Evolutionary conservation across 2,329 filamentous ascomycete genomes (phyloP), one percentile per base, ranked within the genome.

Genomic region (Beauveria asiatica): DNA sequence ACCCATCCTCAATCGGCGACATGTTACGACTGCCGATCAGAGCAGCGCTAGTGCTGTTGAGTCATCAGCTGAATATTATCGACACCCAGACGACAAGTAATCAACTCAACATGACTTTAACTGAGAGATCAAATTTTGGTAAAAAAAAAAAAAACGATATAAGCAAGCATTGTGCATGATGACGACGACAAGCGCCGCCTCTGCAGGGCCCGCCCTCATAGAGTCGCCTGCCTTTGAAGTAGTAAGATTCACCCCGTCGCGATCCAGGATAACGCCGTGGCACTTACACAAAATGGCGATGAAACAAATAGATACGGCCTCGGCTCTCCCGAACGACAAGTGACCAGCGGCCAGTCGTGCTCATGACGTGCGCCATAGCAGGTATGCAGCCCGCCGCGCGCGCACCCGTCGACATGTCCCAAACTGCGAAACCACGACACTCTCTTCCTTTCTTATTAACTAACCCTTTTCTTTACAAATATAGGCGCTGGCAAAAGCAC

Each of bases 281-380:
- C 33, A 56, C 45, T 56, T 21, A 60, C 52, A 33, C 30, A 17
- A 17, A 13, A 2, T 10, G 39, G 2, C 17, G 16, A n/a, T 37
- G 8, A 7, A 25, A 46, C 33, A n/a, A 23, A 37, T 8, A 62
- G 62, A 58, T 61, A 39, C 46, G 27, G 3, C n/a, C 60, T 3
- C 42, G 9, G 7, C 56, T 62, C 5, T 39, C 25, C 9, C 60
- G 60, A 13, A 55, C 42, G 2, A 5, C 21, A 2, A 8, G 19
- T 10, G 60, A 59, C 25, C 25, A 13, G 5, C 37, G 60, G n/a
- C 56, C 60, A 6, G 27, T 62, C 1, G 45, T 59, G 1, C 41
- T 62, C 44, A 59, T 62, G 60, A 59, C 60, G 3, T 62, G 60
- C 39, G 60, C 45, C 27, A 59, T 62, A 11, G 49, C 60, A 33